Percentiles rank a stretch among this genome's conserved stretches.
Conservation (phyloP, 2,329 filamentous ascomycete genomes). For the Intubia oerlemansii region DNA sequence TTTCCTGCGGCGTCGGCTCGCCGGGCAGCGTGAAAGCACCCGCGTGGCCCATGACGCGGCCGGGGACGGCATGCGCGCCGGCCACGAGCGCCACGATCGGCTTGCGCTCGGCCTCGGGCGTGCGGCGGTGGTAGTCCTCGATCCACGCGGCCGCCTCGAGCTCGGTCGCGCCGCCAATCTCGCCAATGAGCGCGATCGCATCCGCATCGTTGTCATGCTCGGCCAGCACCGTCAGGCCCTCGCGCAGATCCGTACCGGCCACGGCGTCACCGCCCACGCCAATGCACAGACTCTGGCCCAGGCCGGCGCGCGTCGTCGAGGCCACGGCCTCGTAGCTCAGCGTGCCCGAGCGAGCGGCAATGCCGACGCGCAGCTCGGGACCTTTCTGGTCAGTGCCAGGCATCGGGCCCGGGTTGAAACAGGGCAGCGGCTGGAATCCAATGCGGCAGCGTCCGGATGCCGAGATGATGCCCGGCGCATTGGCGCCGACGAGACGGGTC, state of each 20-base stretch:
- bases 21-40: slow-evolving; percentile 50
- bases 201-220: slow-evolving; percentile 41
- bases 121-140: slow-evolving; percentile 35
- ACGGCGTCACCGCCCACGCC: slow-evolving; percentile 60
- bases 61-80: slow-evolving; percentile 39
- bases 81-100: slow-evolving; percentile 54
- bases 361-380: slow-evolving; percentile 33
- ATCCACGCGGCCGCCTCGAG: slow-evolving; percentile 58
- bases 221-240: slow-evolving; percentile 45
- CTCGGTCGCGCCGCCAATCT: slow-evolving; percentile 49
- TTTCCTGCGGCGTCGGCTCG: slow-evolving; percentile 41
- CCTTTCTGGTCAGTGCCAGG: too few relatives aligned
- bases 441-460: slow-evolving; percentile 53
- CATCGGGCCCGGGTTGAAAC: slow-evolving; percentile 38
- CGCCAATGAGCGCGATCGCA: slow-evolving; percentile 51
- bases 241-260: slow-evolving; percentile 53
- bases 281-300: slow-evolving; percentile 58
- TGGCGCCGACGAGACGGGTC: slow-evolving; percentile 58
- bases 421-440: slow-evolving; percentile 58
- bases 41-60: slow-evolving; percentile 58
- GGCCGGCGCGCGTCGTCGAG: slow-evolving; percentile 47
- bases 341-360: slow-evolving; percentile 64
- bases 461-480: slow-evolving; percentile 62
- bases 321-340: slow-evolving; percentile 64
- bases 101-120: slow-evolving; percentile 41